A percentile compares a stretch with the other conserved stretches of the same genome.
Conservation (phyloP, 2,329 filamentous ascomycete species). For the Niveomyces coronatus region DNA sequence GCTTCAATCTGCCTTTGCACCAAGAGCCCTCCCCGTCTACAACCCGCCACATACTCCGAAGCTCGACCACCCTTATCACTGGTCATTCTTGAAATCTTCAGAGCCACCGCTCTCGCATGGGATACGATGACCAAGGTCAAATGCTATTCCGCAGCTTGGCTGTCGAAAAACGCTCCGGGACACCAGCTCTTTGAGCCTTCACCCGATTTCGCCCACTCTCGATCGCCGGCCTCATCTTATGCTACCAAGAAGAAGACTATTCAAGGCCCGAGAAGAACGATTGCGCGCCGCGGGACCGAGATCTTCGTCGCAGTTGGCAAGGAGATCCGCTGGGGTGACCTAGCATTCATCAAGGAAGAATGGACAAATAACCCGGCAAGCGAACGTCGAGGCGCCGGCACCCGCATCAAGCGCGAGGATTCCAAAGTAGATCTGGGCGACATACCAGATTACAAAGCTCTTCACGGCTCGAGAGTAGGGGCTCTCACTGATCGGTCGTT, state of each 20-base stretch:
- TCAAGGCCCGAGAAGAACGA: slow-evolving; percentile 49
- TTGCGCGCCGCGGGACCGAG: slow-evolving; percentile 76
- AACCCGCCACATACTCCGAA: too few species aligned
- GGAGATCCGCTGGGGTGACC: slow-evolving; percentile 84
- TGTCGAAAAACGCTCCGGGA: slow-evolving; percentile 66
- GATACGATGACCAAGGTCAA: slow-evolving; percentile 71
- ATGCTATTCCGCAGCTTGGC: slow-evolving; percentile 79
- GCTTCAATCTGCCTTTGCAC: neutral
- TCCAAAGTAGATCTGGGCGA: slow-evolving; percentile 27
- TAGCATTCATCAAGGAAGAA: slow-evolving; percentile 65
- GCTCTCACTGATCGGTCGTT: neutral
- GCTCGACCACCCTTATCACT: too few species aligned
- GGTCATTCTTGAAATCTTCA: too few species aligned
- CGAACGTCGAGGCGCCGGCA: slow-evolving; percentile 21
- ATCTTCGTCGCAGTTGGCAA: slow-evolving; percentile 82
- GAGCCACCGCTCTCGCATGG: too few species aligned
- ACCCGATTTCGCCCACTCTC: slow-evolving; percentile 26
- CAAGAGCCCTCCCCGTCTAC: too few species aligned
- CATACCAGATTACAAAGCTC: slow-evolving; percentile 16
- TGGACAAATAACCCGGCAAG: slow-evolving; percentile 24
- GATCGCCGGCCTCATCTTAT: slow-evolving; percentile 29
- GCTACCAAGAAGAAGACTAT: slow-evolving; percentile 32
- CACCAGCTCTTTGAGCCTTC: slow-evolving; percentile 62
- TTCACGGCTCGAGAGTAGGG: slow-evolving; percentile 25
- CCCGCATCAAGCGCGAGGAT: slow-evolving; percentile 39